Conservation (phyloP, 345 rosid genomes). For the Aquilaria yunnanensis region DNA sequence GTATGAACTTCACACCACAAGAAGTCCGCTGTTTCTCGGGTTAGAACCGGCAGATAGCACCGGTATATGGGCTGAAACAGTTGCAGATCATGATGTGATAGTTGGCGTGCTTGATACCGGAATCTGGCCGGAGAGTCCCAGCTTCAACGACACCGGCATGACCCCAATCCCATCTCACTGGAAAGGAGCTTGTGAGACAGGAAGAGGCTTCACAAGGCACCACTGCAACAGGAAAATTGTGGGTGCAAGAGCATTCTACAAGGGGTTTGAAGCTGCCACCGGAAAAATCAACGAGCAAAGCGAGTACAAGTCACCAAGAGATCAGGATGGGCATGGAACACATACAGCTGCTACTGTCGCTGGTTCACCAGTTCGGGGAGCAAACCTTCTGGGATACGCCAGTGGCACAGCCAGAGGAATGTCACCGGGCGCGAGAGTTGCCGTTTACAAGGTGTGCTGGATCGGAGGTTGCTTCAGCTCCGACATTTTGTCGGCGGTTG, state of each 20-base stretch:
- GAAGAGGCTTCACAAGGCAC: constrained; percentile 38
- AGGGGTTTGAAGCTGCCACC: constrained; percentile 58
- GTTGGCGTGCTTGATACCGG: constrained; percentile 79
- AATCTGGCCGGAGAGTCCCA: constrained; percentile 71
- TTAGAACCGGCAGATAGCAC: constrained; percentile 40
- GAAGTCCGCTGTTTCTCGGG: constrained; percentile 72
- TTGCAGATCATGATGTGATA: constrained; percentile 57
- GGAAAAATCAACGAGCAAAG: constrained; percentile 48
- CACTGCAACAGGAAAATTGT: constrained; percentile 67
- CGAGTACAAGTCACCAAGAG: constrained; percentile 72
- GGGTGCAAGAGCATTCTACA: constrained; percentile 58
- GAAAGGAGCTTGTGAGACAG: constrained; percentile 67
- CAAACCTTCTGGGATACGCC: constrained; percentile 65
- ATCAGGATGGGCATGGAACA: constrained; percentile 77
- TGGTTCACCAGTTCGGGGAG: constrained; percentile 53
- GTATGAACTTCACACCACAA: constrained; percentile 67
- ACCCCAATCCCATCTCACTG: constrained; percentile 49
- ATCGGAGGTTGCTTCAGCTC: constrained; percentile 65
- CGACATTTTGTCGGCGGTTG: constrained; percentile 69
- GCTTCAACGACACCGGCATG: constrained; percentile 62
- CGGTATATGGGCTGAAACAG: constrained; percentile 38
- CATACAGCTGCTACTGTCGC: constrained; percentile 80
- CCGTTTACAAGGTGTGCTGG: constrained; percentile 82
- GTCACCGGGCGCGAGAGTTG: constrained; percentile 72
- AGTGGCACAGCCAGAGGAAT: constrained; percentile 74